Conservation (phyloP, 2,329 filamentous ascomycete genomes). For the Myriosclerotinia scirpicola region DNA sequence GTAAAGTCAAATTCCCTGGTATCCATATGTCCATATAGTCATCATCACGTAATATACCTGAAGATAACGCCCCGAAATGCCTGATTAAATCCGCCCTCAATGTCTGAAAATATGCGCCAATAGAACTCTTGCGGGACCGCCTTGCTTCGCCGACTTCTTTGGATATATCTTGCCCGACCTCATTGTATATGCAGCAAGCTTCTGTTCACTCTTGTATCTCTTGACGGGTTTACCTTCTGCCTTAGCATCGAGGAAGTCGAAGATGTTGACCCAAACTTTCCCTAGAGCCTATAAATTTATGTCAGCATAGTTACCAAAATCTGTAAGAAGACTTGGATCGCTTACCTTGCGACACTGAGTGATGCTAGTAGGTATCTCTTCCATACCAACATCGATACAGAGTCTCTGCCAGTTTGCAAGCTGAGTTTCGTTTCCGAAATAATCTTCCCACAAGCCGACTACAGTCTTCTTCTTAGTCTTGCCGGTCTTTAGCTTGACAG, state of each 20-base stretch:
- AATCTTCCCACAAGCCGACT: conserved; percentile 24
- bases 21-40: not conserved
- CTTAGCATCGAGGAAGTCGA: conserved; percentile 46
- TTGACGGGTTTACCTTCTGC: conserved; percentile 36
- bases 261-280: conserved; percentile 50
- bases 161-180: conserved; percentile 47
- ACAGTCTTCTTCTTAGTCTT: conserved; percentile 24
- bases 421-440: conserved; percentile 32
- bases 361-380: conserved; percentile 45
- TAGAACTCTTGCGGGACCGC: conserved; percentile 45
- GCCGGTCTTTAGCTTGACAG: not conserved
- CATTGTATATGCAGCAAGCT: conserved; percentile 44
- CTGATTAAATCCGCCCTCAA: conserved; percentile 6
- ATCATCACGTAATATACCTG: not conserved
- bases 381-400: conserved; percentile 47
- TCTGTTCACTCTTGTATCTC: conserved; percentile 40
- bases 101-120: conserved; percentile 41
- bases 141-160: conserved; percentile 45
- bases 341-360: conserved; percentile 49
- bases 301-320: not conserved
- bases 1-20: not conserved
- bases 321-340: not conserved
- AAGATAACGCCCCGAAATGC: not conserved
- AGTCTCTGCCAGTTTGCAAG: conserved; percentile 49
- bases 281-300: conserved; percentile 43